A percentile compares a stretch with the other conserved stretches of the same genome.
Conservation (phyloP, 2,329 filamentous ascomycete species). For the Apiospora pterosperma region DNA sequence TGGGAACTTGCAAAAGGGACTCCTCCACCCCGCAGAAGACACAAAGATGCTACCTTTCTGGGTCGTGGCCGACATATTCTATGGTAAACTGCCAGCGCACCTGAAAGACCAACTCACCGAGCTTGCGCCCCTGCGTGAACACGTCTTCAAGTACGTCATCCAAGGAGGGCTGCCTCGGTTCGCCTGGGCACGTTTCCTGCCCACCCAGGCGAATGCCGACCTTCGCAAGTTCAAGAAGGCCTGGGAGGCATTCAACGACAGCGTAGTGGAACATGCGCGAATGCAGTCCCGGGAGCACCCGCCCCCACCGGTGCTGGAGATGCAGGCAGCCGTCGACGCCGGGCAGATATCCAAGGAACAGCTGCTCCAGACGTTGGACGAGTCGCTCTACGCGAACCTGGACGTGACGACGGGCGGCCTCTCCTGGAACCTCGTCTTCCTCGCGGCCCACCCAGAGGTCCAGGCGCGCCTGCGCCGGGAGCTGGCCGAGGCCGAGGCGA, state of each 20-base stretch:
- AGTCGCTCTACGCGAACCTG: conserved; percentile 43
- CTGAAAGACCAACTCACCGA: conserved; percentile 20
- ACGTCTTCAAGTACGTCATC: conserved; percentile 29
- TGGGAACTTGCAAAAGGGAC: not conserved
- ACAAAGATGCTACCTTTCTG: conserved; percentile 32
- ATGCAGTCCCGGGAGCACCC: too few relatives aligned
- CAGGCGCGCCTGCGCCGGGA: too few relatives aligned
- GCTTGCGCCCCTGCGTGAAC: conserved; percentile 24
- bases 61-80: conserved; percentile 34
- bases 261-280: conserved; percentile 5
- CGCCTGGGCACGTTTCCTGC: conserved; percentile 17
- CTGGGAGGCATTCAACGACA: conserved; percentile 33
- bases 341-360: conserved; percentile 24
- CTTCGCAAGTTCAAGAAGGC: conserved; percentile 24
- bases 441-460: conserved; percentile 31
- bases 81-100: conserved; percentile 27
- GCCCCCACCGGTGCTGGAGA: conserved; percentile 8
- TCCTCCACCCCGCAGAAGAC: conserved; percentile 18
- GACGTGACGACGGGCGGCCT: conserved; percentile 41
- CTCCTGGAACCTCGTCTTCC: conserved; percentile 39
- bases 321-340: too few relatives aligned
- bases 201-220: conserved; percentile 18
- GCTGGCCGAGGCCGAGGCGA: too few relatives aligned
- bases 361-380: conserved; percentile 41
- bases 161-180: conserved; percentile 29